These are phyloP conservation scores for Claviceps digitariae DNA, from an alignment of 2,329 filamentous ascomycete species.

Conservation along the genomic window DNA sequence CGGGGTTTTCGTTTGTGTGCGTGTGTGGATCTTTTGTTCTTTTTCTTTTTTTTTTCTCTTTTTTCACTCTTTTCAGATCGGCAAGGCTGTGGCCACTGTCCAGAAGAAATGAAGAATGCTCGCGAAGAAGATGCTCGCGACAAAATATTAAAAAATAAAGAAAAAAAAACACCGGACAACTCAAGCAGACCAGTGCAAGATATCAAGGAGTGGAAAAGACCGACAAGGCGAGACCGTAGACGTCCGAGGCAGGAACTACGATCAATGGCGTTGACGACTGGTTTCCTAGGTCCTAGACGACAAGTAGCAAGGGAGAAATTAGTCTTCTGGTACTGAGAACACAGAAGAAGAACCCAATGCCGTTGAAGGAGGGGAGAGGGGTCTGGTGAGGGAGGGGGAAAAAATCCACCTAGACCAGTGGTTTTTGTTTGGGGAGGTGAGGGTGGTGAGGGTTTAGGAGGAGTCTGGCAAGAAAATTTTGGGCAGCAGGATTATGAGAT, in stretches of 20 bases:
- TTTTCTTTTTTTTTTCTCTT: background rate
- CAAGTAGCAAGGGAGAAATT: constrained; percentile 13
- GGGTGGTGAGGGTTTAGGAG: constrained; percentile 25
- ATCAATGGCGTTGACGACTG: constrained; percentile 15
- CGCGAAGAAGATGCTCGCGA: constrained; percentile 5
- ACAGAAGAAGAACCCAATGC: constrained; percentile 21
- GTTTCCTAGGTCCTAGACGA: constrained; percentile 9
- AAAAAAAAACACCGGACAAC: constrained; percentile 3
- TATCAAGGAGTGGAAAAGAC: constrained; percentile 17
- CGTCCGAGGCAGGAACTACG: constrained; percentile 19
- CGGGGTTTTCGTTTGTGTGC: background rate
- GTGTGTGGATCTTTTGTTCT: background rate
- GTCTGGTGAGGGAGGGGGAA: constrained; percentile 17
- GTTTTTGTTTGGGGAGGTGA: constrained; percentile 18
- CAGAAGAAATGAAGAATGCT: constrained; percentile 5
- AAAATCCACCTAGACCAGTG: constrained; percentile 22
- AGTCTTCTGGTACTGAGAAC: constrained; percentile 18
- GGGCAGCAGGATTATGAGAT: constrained; percentile 23
- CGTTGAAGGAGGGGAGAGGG: constrained; percentile 16
- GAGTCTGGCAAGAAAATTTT: constrained; percentile 23
- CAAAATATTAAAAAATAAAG: background rate
- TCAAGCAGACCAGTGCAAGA: constrained; percentile 13
- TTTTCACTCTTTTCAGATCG: background rate
- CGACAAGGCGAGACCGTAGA: constrained; percentile 14
- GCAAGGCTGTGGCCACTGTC: background rate